Conservation (phyloP, 352 stramenopile species). For the Phytophthora podocarpi region DNA sequence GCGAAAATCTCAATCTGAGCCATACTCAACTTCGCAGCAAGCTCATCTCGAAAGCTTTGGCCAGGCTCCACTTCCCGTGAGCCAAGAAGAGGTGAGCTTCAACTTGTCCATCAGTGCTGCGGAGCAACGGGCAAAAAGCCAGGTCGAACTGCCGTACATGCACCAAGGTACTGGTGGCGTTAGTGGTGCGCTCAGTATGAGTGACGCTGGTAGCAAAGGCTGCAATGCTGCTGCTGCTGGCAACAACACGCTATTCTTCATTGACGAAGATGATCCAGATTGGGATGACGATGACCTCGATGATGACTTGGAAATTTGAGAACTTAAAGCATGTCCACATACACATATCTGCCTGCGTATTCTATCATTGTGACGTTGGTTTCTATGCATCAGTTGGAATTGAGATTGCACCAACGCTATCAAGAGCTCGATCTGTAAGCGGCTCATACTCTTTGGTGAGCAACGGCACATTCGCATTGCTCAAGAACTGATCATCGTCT, state of each 20-base stretch:
- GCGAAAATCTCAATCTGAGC: conserved; percentile 5
- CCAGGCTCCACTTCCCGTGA: conserved; percentile 48
- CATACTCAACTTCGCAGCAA: not conserved
- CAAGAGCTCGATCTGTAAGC: not conserved
- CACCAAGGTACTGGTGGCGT: conserved; percentile 39
- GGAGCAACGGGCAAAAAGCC: conserved; percentile 62
- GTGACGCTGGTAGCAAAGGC: not conserved
- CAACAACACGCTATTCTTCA: conserved; percentile 66
- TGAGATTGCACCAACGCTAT: not conserved
- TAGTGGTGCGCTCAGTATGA: conserved; percentile 2
- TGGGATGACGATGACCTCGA: conserved; percentile 72
- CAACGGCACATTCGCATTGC: conserved; percentile 22
- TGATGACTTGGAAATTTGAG: conserved; percentile 58
- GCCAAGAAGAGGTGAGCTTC: conserved; percentile 70
- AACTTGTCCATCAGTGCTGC: conserved; percentile 66
- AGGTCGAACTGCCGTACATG: conserved; percentile 77
- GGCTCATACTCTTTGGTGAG: conserved; percentile 12
- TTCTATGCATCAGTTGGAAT: not conserved
- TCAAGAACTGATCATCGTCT: conserved; percentile 10
- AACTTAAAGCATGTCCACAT: not conserved
- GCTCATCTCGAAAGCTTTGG: not conserved
- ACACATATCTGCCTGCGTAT: too few species aligned
- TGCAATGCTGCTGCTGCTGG: not conserved
- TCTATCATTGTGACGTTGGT: not conserved
- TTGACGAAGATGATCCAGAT: conserved; percentile 82